phyloP scores from a whole-genome alignment of 2,329 filamentous ascomycete species.

The Lecanoromycetidae sp. region DNA sequence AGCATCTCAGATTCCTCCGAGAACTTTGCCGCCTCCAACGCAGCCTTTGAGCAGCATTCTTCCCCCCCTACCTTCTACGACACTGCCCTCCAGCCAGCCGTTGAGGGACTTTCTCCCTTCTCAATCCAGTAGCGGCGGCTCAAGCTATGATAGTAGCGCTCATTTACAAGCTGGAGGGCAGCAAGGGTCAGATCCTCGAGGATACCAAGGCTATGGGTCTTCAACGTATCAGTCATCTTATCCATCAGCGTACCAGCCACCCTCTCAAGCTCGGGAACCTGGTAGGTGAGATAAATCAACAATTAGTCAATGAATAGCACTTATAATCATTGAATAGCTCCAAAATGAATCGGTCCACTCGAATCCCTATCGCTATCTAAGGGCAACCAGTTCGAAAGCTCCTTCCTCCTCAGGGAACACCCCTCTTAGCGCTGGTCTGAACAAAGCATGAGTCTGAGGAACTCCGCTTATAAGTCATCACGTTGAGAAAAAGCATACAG shows the following conservation, averaged over 20 bases:
- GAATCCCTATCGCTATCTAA: too few species aligned
- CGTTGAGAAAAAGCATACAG: too few species aligned
- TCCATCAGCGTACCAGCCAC: neutral
- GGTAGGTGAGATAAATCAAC: neutral
- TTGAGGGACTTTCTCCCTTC: neutral
- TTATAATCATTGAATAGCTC: too few species aligned
- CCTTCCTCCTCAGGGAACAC: too few species aligned
- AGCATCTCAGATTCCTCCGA: slow-evolving; percentile 1
- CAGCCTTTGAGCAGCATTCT: slow-evolving; percentile 3
- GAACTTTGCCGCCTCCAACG: slow-evolving; percentile 10
- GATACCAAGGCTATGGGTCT: neutral
- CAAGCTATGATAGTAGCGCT: neutral
- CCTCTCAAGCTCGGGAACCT: neutral
- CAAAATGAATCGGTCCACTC: too few species aligned
- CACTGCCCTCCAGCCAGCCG: slow-evolving; percentile 1
- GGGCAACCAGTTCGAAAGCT: too few species aligned
- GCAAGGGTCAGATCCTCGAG: neutral
- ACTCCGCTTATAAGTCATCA: too few species aligned
- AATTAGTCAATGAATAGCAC: too few species aligned
- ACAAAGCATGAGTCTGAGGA: too few species aligned
- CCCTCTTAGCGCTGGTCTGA: too few species aligned
- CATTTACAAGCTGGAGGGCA: neutral
- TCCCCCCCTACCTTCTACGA: slow-evolving; percentile 8
- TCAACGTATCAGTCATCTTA: neutral
- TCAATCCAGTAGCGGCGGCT: slow-evolving; percentile 1